These are phyloP conservation scores for Begonia fuchsioides DNA, from an alignment of 306 rosid species.

Conservation along the genomic window DNA sequence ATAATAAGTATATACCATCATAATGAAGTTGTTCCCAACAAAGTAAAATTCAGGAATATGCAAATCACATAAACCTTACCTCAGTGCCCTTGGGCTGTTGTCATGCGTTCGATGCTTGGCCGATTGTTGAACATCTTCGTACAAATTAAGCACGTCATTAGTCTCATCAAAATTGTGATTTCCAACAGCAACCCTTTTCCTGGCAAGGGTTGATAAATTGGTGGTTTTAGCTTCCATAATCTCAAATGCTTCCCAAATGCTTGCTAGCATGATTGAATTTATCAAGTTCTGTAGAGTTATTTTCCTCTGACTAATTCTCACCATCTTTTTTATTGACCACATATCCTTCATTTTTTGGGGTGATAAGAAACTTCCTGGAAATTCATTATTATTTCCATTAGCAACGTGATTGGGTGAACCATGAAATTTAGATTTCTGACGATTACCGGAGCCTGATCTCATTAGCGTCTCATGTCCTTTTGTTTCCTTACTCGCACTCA, in stretches of 20 bases:
- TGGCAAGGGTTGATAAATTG: constrained; percentile 14
- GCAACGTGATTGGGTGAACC: constrained; percentile 5
- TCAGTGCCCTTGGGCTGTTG: constrained; percentile 26
- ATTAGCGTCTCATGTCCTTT: constrained; percentile 22
- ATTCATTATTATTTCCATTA: constrained; percentile 15
- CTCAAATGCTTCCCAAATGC: constrained; percentile 16
- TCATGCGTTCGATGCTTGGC: constrained; percentile 22
- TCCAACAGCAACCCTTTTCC: constrained; percentile 21
- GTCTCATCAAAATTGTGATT: constrained; percentile 13
- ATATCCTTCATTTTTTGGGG: constrained; percentile 21
- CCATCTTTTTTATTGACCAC: constrained; percentile 18
- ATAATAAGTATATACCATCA: too few relatives aligned
- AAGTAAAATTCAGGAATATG: too few relatives aligned
- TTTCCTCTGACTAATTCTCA: constrained; percentile 18
- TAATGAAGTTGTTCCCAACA: too few relatives aligned
- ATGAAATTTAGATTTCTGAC: constrained; percentile 22
- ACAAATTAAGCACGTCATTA: constrained; percentile 15
- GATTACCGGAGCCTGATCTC: constrained; percentile 19
- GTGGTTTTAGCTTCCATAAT: constrained; percentile 18
- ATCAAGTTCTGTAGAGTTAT: constrained; percentile 6
- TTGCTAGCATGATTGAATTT: constrained; percentile 18
- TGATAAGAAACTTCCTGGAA: constrained; percentile 9
- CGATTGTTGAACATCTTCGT: constrained; percentile 19
- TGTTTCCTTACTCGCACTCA: constrained; percentile 21
- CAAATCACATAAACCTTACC: constrained; percentile 35